Percentiles rank a stretch among this genome's conserved stretches.
phyloP scores from a whole-genome alignment of 352 stramenopile species.

The Saprolegnia parasitica region DNA sequence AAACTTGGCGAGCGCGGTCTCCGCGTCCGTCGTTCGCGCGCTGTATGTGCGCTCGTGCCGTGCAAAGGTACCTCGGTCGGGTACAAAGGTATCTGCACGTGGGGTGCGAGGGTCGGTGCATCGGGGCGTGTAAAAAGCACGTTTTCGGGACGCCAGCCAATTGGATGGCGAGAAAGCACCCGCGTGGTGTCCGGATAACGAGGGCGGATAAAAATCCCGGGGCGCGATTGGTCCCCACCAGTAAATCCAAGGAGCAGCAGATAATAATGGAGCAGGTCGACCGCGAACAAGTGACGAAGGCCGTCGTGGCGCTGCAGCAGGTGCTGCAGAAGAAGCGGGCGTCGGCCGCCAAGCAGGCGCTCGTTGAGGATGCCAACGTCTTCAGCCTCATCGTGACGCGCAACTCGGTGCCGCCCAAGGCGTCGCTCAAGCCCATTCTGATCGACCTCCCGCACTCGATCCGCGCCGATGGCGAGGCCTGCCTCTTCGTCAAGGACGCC shows the following conservation, averaged over 20 bases:
- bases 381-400: constrained; percentile 71
- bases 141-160: too few relatives aligned
- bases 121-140: too few relatives aligned
- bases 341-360: constrained; percentile 47
- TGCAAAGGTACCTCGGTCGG: too few relatives aligned
- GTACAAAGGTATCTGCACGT: too few relatives aligned
- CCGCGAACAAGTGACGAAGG: constrained; percentile 53
- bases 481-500: constrained; percentile 75
- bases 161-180: too few relatives aligned
- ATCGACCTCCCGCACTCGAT: constrained; percentile 62
- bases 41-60: too few relatives aligned
- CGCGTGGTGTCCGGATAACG: too few relatives aligned
- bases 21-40: too few relatives aligned
- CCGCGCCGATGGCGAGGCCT: constrained; percentile 54
- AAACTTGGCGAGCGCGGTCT: too few relatives aligned
- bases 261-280: constrained; percentile 28
- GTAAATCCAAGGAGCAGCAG: too few relatives aligned
- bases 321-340: constrained; percentile 51
- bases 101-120: too few relatives aligned
- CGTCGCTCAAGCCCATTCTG: constrained; percentile 61
- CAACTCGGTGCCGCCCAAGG: constrained; percentile 62
- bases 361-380: constrained; percentile 54
- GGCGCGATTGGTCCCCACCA: background rate
- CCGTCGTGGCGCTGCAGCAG: constrained; percentile 59
- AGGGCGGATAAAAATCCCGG: background rate